Evolutionary conservation across 495 filamentous ascomycete species (phyloP), one percentile per base, ranked within the genome.

Genomic region (Poronia punctata): DNA sequence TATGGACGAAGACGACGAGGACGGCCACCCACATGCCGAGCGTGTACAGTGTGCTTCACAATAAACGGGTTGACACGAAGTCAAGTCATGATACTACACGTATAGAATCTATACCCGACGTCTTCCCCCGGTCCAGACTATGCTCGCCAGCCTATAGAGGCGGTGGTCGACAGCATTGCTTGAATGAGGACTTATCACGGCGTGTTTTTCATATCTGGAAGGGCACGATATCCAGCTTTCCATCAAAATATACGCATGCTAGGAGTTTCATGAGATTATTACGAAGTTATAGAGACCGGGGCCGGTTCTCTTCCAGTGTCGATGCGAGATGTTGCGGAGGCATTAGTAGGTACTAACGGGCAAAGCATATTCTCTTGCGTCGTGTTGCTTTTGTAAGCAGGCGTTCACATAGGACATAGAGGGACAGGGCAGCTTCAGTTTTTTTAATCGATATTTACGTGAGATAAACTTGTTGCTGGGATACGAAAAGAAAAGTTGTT

Each of bases 21-120:
- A 89, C 16, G 81, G 80, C 35, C 86, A 87, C 49, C 72, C 73
- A 28, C 86, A 86, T 47, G 88, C 78, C 28, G 92, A 99, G 71
- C 76, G 93, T 27, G 88, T 99, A 53, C 92, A 97, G 72, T 99
- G 92, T 62, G 93, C 92, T 46, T 92, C 86, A 5, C 92, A 97
- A 77, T 99, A 95, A 82, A 50, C 19, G n/a, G n/a, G n/a, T n/a
- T n/a, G n/a, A n/a, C n/a, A n/a, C n/a, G n/a, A n/a, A n/a, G n/a
- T n/a, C n/a, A n/a, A n/a, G n/a, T n/a, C n/a, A n/a, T n/a, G n/a
- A n/a, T n/a, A 33, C 16, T 24, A 21, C 14, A 31, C 32, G 37
- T 23, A 26, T 45, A 38, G 25, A 35, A 15, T 31, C 27, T 22
- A 32, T 38, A 30, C n/a, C n/a, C n/a, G n/a, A n/a, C n/a, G n/a